phyloP scores from a whole-genome alignment of 2,329 filamentous ascomycete genomes.

The Fusarium sp. region DNA sequence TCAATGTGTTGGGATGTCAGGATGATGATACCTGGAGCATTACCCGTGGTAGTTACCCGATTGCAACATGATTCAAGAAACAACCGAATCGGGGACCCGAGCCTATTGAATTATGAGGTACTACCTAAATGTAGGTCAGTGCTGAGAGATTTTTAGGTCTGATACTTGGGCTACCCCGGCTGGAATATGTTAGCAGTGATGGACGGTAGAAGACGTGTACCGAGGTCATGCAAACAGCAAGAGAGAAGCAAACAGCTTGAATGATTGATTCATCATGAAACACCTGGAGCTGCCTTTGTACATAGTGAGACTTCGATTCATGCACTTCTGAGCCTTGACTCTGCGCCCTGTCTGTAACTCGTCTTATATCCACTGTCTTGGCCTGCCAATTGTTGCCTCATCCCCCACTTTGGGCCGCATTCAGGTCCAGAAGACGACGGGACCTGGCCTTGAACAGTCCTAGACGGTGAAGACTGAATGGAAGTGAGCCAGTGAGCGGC shows the following conservation, averaged over 20 bases:
- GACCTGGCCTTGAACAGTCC: not conserved
- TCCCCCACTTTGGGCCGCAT: constrained; percentile 39
- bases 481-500: constrained; percentile 1
- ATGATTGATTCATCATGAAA: constrained; percentile 31
- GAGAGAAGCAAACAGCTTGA: constrained; percentile 1
- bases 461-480: not conserved
- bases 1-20: not conserved
- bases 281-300: constrained; percentile 6
- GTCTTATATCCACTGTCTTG: constrained; percentile 16
- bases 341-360: constrained; percentile 15
- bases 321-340: constrained; percentile 6
- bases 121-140: not conserved
- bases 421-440: constrained; percentile 6
- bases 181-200: not conserved
- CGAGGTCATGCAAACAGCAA: constrained; percentile 17
- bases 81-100: constrained; percentile 8
- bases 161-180: not conserved
- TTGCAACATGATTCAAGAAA: constrained; percentile 6
- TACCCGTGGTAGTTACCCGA: constrained; percentile 2
- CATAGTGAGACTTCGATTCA: constrained; percentile 3
- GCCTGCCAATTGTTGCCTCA: constrained; percentile 32
- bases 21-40: not conserved
- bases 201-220: not conserved
- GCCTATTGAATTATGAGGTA: not conserved
- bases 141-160: not conserved